These are phyloP conservation scores for Rhinocladiella mackenziei DNA, from an alignment of 2,329 filamentous ascomycete species.

Conservation along the genomic window DNA sequence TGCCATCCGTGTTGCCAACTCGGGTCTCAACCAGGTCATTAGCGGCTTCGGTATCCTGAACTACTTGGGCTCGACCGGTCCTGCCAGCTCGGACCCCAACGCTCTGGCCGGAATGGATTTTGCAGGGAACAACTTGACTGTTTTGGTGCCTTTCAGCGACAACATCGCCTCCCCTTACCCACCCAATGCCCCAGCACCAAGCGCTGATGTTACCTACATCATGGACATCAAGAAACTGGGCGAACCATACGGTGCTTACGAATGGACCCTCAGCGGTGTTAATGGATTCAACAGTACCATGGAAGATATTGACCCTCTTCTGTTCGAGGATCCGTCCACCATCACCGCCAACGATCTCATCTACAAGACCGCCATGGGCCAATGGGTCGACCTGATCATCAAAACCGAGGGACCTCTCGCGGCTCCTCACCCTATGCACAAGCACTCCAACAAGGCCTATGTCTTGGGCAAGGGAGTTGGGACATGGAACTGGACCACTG, in stretches of 20 bases:
- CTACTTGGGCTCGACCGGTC: conserved; percentile 34
- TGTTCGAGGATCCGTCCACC: conserved; percentile 43
- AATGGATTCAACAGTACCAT: conserved; percentile 36
- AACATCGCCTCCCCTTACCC: conserved; percentile 48
- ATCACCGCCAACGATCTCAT: conserved; percentile 45
- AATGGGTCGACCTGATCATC: conserved; percentile 57
- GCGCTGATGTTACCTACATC: conserved; percentile 47
- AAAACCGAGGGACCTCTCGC: conserved; percentile 44
- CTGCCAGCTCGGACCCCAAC: conserved; percentile 25
- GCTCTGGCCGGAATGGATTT: conserved; percentile 50
- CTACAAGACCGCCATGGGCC: conserved; percentile 46
- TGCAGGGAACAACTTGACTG: conserved; percentile 42
- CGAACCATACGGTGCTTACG: conserved; percentile 42
- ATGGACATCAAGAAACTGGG: conserved; percentile 32
- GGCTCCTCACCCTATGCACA: conserved; percentile 61
- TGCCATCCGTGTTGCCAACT: conserved; percentile 49
- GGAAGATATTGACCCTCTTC: conserved; percentile 43
- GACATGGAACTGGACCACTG: conserved; percentile 49
- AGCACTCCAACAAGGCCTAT: conserved; percentile 60
- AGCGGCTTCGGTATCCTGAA: conserved; percentile 50
- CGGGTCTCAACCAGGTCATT: conserved; percentile 52
- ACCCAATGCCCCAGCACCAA: conserved; percentile 40
- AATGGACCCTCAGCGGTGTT: conserved; percentile 53
- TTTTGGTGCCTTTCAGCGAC: conserved; percentile 47
- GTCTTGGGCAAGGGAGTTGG: conserved; percentile 53